Evolutionary conservation across 352 stramenopile genomes (phyloP).

Genomic region (Pythium scleroteichum): DNA sequence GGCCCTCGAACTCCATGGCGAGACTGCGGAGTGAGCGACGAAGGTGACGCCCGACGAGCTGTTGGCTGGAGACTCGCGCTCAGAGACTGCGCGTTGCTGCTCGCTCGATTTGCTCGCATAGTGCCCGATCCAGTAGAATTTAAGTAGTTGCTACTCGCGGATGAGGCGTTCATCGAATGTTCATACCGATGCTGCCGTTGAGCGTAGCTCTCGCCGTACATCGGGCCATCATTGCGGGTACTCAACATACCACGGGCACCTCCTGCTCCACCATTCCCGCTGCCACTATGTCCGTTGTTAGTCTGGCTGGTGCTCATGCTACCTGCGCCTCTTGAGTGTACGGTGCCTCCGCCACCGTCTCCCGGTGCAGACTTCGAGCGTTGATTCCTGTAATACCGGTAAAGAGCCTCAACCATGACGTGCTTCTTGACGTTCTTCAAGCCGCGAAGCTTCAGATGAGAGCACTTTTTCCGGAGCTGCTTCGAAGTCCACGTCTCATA

Average conservation of each 20-base stretch:
- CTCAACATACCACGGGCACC: neutral
- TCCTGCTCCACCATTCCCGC: constrained; percentile 4
- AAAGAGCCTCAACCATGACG: constrained; percentile 82
- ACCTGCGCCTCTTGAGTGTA: neutral
- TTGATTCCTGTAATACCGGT: constrained; percentile 75
- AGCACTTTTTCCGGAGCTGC: constrained; percentile 81
- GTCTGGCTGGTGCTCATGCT: constrained; percentile 6
- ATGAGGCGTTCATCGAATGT: constrained; percentile 11
- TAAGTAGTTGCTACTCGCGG: constrained; percentile 14
- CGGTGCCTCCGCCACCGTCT: neutral
- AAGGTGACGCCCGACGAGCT: constrained; percentile 9
- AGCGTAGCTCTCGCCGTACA: constrained; percentile 9
- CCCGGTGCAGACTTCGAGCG: constrained; percentile 39
- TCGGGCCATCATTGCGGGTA: constrained; percentile 9
- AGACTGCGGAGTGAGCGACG: neutral
- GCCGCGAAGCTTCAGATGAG: constrained; percentile 72
- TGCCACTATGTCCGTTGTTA: constrained; percentile 10
- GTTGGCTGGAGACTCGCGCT: constrained; percentile 3
- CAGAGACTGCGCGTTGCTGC: constrained; percentile 1
- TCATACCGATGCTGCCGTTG: constrained; percentile 19
- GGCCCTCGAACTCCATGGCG: neutral
- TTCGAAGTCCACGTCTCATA: constrained; percentile 87
- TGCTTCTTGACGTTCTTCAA: constrained; percentile 88
- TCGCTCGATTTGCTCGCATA: neutral
- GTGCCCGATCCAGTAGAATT: neutral